Evolutionary conservation across 2,329 filamentous ascomycete species (phyloP).

Genomic region (Lithohypha guttulata): DNA sequence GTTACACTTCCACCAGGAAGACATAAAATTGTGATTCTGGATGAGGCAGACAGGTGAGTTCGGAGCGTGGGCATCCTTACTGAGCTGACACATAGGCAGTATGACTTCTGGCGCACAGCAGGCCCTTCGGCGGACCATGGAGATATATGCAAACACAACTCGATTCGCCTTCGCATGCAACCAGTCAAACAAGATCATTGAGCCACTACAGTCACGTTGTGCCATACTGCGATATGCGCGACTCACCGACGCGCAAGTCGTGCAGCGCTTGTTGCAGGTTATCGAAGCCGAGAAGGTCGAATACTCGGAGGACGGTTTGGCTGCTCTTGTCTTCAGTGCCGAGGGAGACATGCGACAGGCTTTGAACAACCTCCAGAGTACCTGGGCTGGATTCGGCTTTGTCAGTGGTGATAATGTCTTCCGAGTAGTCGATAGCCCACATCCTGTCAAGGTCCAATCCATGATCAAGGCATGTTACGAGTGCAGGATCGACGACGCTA

Average conservation of each 20-base stretch:
- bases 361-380: slow-evolving; percentile 96
- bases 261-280: slow-evolving; percentile 82
- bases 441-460: slow-evolving; percentile 95
- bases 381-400: slow-evolving; percentile 84
- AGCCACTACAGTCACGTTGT: slow-evolving; percentile 93
- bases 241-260: slow-evolving; percentile 83
- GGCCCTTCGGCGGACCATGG: slow-evolving; percentile 90
- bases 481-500: slow-evolving; percentile 74
- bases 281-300: slow-evolving; percentile 85
- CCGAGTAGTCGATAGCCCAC: slow-evolving; percentile 90
- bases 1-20: slow-evolving; percentile 82
- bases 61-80: neutral
- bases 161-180: slow-evolving; percentile 98
- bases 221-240: slow-evolving; percentile 90
- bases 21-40: slow-evolving; percentile 93
- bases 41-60: slow-evolving; percentile 74
- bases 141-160: slow-evolving; percentile 94
- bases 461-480: slow-evolving; percentile 98
- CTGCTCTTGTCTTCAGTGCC: slow-evolving; percentile 91
- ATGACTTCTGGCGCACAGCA: slow-evolving; percentile 98
- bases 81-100: slow-evolving; percentile 28
- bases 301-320: slow-evolving; percentile 84
- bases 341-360: slow-evolving; percentile 98
- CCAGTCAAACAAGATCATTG: slow-evolving; percentile 98
- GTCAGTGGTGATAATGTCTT: slow-evolving; percentile 98